Base-by-base conservation (phyloP, 306 rosid genomes). In the Carpinus fangiana region DNA sequence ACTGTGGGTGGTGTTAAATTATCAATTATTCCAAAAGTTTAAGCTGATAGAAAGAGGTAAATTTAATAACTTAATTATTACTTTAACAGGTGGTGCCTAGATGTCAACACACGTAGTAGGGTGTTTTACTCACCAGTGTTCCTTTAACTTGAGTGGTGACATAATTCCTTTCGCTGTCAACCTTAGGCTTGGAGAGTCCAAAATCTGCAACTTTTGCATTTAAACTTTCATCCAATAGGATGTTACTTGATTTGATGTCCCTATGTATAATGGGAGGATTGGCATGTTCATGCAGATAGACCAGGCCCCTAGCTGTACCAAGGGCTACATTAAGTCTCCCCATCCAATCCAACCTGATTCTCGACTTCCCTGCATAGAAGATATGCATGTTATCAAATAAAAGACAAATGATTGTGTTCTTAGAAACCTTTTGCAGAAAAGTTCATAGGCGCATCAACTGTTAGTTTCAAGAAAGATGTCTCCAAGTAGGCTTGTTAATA, bases 251-350 rank as follows among this genome's bases (percentile, higher is more conserved):
- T 79, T 91, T 91, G 52, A 89, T 74, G 81, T 91, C 93, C 62
- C 97, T 81, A 31, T 91, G 97, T 79, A 88, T 91, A 73, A 89
- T 89, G 10, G 93, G 87, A 76, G 97, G 97, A 34, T 86, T 74
- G 7, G 89, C 90, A 68, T 50, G 87, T 47, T 89, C 92, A 75
- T 91, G 96, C 50, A 91, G 91, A 78, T 91, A 89, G 21, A 90
- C 62, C 76, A 91, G 62, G 45, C 97, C 93, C 69, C 82, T 84
- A 1, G 93, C 90, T 62, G 85, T 67, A 53, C 90, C 91, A 55
- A 85, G 83, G 12, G 92, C 84, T 28, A 87, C 67, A 36, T 72
- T 56, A 1, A 87, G 83, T 74, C 90, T 83, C 73, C 83, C 83
- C 48, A 41, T 70, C 90, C 90, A 89, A 20, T 85, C 89, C 84